A percentile compares a stretch with the other conserved stretches of the same genome.
Conservation (phyloP, 768 basidiomycete species). For the Stropharia rugosoannulata region DNA sequence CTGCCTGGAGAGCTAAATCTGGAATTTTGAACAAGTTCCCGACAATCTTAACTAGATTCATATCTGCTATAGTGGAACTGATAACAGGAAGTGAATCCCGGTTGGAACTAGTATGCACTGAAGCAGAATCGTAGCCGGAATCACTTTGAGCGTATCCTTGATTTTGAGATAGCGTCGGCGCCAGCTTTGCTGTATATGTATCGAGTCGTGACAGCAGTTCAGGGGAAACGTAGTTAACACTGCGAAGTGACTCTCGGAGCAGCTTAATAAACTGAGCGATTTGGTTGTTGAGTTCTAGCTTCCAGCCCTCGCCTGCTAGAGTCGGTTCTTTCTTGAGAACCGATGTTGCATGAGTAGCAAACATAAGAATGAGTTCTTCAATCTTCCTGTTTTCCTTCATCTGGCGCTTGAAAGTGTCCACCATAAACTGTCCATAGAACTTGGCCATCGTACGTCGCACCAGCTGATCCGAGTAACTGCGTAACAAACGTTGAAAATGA, state of each 20-base stretch:
- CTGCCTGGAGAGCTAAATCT: conserved; percentile 63
- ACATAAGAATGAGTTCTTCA: conserved; percentile 95
- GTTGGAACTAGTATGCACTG: conserved; percentile 45
- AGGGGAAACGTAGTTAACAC: conserved; percentile 73
- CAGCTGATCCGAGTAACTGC: conserved; percentile 86
- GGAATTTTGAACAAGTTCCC: conserved; percentile 74
- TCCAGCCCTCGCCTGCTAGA: conserved; percentile 86
- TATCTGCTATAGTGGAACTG: conserved; percentile 60
- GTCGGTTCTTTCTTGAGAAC: conserved; percentile 89
- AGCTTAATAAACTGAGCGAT: conserved; percentile 87
- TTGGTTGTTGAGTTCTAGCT: conserved; percentile 88
- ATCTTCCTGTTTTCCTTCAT: conserved; percentile 97
- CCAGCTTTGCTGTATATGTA: conserved; percentile 78
- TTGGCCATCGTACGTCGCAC: conserved; percentile 88
- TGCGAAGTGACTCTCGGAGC: conserved; percentile 75
- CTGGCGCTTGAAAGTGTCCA: conserved; percentile 81
- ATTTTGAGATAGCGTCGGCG: conserved; percentile 46
- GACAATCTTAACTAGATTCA: conserved; percentile 73
- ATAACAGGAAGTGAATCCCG: conserved; percentile 43
- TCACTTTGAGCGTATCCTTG: conserved; percentile 40
- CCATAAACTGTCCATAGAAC: conserved; percentile 89
- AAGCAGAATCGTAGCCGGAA: conserved; percentile 66
- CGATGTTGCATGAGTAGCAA: conserved; percentile 87
- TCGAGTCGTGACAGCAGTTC: conserved; percentile 84
- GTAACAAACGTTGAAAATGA: neutral